These are phyloP conservation scores for Magnaporthiopsis poae DNA, from an alignment of 2,329 filamentous ascomycete species.

Conservation along the genomic window DNA sequence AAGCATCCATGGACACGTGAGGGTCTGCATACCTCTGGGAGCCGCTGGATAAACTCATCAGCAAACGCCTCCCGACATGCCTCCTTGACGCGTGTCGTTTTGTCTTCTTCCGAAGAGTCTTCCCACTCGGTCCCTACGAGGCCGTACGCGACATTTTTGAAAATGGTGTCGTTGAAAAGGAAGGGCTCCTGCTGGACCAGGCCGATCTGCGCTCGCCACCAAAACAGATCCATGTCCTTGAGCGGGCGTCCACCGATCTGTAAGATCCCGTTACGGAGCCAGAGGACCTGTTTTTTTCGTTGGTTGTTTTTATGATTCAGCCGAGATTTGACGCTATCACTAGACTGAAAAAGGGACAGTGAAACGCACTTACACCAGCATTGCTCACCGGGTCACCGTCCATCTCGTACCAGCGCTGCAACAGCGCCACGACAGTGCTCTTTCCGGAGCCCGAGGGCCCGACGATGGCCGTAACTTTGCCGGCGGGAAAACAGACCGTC, in stretches of 20 bases:
- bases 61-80: slow-evolving; percentile 61
- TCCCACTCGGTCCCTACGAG: slow-evolving; percentile 33
- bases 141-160: slow-evolving; percentile 44
- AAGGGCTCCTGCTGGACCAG: slow-evolving; percentile 30
- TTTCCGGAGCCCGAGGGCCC: slow-evolving; percentile 78
- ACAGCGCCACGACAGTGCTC: slow-evolving; percentile 61
- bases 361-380: slow-evolving; percentile 9
- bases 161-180: slow-evolving; percentile 38
- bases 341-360: background rate
- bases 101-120: slow-evolving; percentile 24
- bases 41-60: slow-evolving; percentile 56
- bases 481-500: slow-evolving; percentile 46
- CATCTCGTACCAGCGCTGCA: slow-evolving; percentile 62
- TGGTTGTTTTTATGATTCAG: background rate
- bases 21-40: slow-evolving; percentile 39
- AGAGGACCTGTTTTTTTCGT: slow-evolving; percentile 13
- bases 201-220: slow-evolving; percentile 40
- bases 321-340: background rate
- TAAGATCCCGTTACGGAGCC: slow-evolving; percentile 18
- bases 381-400: slow-evolving; percentile 30
- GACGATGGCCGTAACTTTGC: slow-evolving; percentile 68
- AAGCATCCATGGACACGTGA: no score
- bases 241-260: slow-evolving; percentile 17
- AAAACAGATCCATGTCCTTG: slow-evolving; percentile 51
- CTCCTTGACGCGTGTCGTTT: slow-evolving; percentile 48